Evolutionary conservation across 768 basidiomycete species (phyloP), one percentile per base, ranked within the genome.

Genomic region (Asterophora lycoperdoides): DNA sequence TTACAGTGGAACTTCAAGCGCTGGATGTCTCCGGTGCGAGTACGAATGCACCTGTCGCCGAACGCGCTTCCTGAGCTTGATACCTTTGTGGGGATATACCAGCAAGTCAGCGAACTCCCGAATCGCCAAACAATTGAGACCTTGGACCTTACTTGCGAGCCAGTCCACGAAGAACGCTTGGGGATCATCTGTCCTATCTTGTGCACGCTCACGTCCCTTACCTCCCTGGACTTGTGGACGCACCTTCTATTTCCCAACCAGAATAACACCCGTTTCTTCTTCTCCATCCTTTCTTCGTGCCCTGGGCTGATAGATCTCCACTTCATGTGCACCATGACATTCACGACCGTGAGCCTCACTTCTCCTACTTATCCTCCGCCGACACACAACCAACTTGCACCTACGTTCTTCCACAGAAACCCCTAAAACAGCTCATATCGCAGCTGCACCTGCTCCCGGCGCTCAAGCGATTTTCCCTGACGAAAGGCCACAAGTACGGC

Each of bases 1-100:
- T 66, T 77, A 36, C 61, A 73, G 20, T 79, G 77, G 76, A 76
- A 74, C 50, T 77, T 77, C 57, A 73, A 72, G 44, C 62, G 70
- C 10, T 77, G 75, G 75, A 68, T 76, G 63, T 74, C 72, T 1
- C 77, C 77, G 1, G 64, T 68, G 48, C 54, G 56, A 1, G 65
- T 72, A 20, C 65, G 64, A 2, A 60, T 71, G 57, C 56, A 58
- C 10, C 61, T 75, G 11, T 58, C 55, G 19, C 56, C 57, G 35
- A 39, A 41, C 1, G 59, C 68, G 0, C 56, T 74, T 3, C 70
- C 73, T 0, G 51, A 51, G 0, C 55, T 77, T 5, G 68, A 69
- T 18, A 71, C 73, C 0, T 77, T 75, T 47, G 67, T 72, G 10
- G 77, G 76, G 3, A 64, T 77, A 28, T 72, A 74, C 42, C 76